phyloP scores from a whole-genome alignment of 176 grass and related monocot genomes.

The Oryza punctata region DNA sequence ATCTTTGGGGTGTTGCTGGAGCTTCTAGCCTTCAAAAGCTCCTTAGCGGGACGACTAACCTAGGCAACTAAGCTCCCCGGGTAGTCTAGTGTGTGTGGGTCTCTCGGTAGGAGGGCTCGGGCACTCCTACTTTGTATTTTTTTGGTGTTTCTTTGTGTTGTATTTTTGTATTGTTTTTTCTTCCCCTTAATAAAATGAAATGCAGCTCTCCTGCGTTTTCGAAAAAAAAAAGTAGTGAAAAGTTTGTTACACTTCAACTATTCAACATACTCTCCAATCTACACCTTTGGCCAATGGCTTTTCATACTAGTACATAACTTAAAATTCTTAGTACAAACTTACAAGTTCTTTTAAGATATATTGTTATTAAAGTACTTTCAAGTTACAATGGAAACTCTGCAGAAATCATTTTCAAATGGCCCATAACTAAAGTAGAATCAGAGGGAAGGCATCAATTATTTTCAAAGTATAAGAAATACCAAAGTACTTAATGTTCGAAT shows the following conservation, averaged over 20 bases:
- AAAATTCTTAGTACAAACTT: not conserved
- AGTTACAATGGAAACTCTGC: not conserved
- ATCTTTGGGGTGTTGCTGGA: too few relatives aligned
- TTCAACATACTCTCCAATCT: not conserved
- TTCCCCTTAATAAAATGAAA: too few relatives aligned
- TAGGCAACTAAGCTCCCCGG: too few relatives aligned
- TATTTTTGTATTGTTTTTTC: too few relatives aligned
- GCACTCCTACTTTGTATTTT: too few relatives aligned
- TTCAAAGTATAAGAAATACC: not conserved
- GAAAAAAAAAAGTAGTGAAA: not conserved
- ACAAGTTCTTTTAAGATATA: not conserved
- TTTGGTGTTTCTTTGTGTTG: too few relatives aligned
- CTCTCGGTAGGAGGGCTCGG: too few relatives aligned
- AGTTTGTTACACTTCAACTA: not conserved
- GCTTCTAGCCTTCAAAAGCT: too few relatives aligned
- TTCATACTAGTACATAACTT: not conserved
- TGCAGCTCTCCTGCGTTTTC: too few relatives aligned
- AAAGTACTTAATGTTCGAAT: not conserved
- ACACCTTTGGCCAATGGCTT: not conserved
- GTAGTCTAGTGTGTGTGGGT: too few relatives aligned
- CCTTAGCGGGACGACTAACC: too few relatives aligned
- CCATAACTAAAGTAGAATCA: constrained; percentile 9
- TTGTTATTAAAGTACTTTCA: not conserved
- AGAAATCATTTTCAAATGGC: not conserved
- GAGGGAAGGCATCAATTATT: constrained; percentile 12